A percentile compares a stretch with the other conserved stretches of the same genome.
Conservation (phyloP, 2,329 filamentous ascomycete genomes). For the Raffaelea deltoideospora region DNA sequence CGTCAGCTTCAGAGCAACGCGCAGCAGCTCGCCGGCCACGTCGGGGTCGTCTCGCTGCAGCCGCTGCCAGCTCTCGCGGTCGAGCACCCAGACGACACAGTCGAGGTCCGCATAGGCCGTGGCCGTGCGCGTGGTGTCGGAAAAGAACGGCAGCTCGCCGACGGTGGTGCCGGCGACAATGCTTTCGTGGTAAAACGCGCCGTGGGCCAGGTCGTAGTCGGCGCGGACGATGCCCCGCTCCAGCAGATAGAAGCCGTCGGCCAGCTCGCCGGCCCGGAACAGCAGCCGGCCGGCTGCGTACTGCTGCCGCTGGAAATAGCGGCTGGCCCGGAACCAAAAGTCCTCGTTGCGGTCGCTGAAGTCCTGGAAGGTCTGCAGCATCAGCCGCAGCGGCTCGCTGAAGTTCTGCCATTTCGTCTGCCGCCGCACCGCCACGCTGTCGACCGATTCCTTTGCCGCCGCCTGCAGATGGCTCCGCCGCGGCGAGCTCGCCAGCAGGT, state of each 20-base stretch:
- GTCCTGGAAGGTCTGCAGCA: slow-evolving; percentile 90
- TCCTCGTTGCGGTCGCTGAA: slow-evolving; percentile 77
- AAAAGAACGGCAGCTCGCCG: slow-evolving; percentile 92
- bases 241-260: slow-evolving; percentile 78
- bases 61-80: slow-evolving; percentile 52
- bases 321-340: slow-evolving; percentile 75
- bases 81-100: slow-evolving; percentile 71
- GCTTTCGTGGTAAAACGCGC: slow-evolving; percentile 64
- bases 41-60: slow-evolving; percentile 60
- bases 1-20: slow-evolving; percentile 81
- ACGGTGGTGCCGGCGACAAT: slow-evolving; percentile 92
- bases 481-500: slow-evolving; percentile 57
- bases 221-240: slow-evolving; percentile 79
- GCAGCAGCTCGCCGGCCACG: slow-evolving; percentile 69
- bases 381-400: slow-evolving; percentile 76
- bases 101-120: slow-evolving; percentile 73
- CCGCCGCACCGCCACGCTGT: slow-evolving; percentile 43
- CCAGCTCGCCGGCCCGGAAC: slow-evolving; percentile 61
- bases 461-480: slow-evolving; percentile 62
- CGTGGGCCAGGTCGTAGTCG: slow-evolving; percentile 84
- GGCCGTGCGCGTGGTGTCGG: slow-evolving; percentile 72
- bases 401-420: slow-evolving; percentile 68
- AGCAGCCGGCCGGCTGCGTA: slow-evolving; percentile 56
- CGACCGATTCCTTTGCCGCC: slow-evolving; percentile 63
- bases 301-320: slow-evolving; percentile 59